Evolutionary conservation across 352 stramenopile genomes (phyloP).

Genomic region (Elongisporangium prolatum): DNA sequence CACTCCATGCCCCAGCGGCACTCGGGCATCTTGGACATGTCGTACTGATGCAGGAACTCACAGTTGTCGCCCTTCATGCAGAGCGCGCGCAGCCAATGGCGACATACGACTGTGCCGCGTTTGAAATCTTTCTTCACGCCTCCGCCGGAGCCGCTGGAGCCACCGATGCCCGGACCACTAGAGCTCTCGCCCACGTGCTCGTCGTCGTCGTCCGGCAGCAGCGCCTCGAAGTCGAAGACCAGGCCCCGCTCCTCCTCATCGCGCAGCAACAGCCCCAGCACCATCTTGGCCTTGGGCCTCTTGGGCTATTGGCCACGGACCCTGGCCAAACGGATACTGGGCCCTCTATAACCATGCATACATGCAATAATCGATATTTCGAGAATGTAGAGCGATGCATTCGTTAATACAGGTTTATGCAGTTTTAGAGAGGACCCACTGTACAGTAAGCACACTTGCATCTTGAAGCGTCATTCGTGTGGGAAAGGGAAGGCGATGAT

Average conservation of each 20-base stretch:
- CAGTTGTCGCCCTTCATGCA: conserved; percentile 98
- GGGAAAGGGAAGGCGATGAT: conserved; percentile 34
- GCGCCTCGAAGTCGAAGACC: conserved; percentile 82
- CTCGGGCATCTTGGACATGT: conserved; percentile 96
- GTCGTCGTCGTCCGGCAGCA: conserved; percentile 63
- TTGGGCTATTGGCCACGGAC: background rate
- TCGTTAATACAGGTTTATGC: no score
- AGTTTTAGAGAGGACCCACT: background rate
- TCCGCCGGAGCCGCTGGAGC: conserved; percentile 25
- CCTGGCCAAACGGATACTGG: background rate
- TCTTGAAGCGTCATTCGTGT: background rate
- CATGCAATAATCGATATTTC: background rate
- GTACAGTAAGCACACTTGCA: background rate
- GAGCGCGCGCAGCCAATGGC: conserved; percentile 95
- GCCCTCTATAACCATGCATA: background rate
- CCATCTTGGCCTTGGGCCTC: conserved; percentile 29
- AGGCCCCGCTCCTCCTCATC: conserved; percentile 77
- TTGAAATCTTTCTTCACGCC: conserved; percentile 85
- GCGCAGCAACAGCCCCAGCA: conserved; percentile 69
- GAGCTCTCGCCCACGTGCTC: conserved; percentile 37
- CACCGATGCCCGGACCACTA: conserved; percentile 34
- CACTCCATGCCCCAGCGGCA: conserved; percentile 97
- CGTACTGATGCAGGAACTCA: conserved; percentile 96
- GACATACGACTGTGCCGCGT: conserved; percentile 94
- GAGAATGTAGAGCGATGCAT: background rate